Base-by-base conservation (phyloP, 23 red algal species). In the Gracilariopsis chorda region DNA sequence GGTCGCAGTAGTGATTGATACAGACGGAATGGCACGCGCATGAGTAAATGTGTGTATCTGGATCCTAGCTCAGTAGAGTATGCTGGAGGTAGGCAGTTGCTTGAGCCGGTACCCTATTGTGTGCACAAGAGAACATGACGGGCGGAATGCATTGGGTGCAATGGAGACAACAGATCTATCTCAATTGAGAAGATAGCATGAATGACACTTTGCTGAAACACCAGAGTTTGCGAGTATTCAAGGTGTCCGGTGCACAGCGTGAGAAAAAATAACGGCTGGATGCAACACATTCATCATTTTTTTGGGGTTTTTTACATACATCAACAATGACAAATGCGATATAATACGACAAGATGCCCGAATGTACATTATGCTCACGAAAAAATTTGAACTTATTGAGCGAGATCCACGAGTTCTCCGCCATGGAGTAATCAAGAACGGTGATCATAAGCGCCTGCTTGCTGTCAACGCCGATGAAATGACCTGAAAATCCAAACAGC, bases 161-260 rank as follows among this genome's bases (percentile, higher is more conserved):
- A n/a, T n/a, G n/a, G n/a, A n/a, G n/a, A n/a, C n/a, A n/a, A n/a
- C n/a, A n/a, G n/a, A n/a, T n/a, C n/a, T n/a, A n/a, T n/a, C n/a
- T n/a, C n/a, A n/a, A 98, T 58, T 91, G 95, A 12, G 95, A 98
- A 51, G 95, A 98, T 75, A 73, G 82, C 2, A 77, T 94, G 65
- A 91, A 98, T 47, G 95, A 83, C 5, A 73, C 95, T 5, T 87
- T 94, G 14, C 51, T 98, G 37, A 91, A 98, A 63, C 86, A 86
- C 19, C 95, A 98, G 71, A 69, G 53, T 42, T 78, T 98, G 49
- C 62, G 67, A 21, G 64, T 85, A 13, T 49, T 93, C 34, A 80
- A 69, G 58, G 60, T 85, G 30, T 71, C 63, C 45, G 81, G 94
- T 60, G 47, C 68, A 27, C 33, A 90, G 57, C 55, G 94, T n/a